Base-by-base conservation (phyloP, 2,329 filamentous ascomycete species). In the Botrytis elliptica region DNA sequence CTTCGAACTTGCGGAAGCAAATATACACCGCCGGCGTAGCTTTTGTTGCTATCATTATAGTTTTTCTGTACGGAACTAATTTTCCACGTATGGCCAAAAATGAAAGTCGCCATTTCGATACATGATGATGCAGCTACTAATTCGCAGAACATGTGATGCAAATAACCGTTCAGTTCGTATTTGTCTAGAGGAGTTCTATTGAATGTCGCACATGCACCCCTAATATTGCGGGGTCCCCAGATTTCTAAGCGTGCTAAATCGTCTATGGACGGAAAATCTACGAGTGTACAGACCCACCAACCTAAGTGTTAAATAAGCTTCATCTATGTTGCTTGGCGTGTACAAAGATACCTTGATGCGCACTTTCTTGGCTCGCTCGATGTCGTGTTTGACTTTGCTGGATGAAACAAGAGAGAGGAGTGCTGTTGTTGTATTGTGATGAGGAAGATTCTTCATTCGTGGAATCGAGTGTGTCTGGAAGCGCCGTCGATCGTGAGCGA, bases 191-290 rank as follows among this genome's bases (percentile, higher is more conserved):
- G 22, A 18, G 10, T 36, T 29, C 55, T 55, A 8, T 55, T 38
- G 1, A 71, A 46, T 40, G 29, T 55, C 52, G 62, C 44, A 64
- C n/a, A 57, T 52, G 44, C 7, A 71, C 16, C 60, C 46, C 33
- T 44, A n/a, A 8, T 29, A 65, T 57, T 65, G 70, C 60, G 70
- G 70, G 70, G 60, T 72, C 60, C 46, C 70, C 70, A 55, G 60
- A 57, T 72, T 55, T 40, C 25, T 16, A n/a, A 33, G 44, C 46
- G 18, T 40, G 10, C 25, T 40, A 67, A 25, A 33, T 16, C n/a
- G 25, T 18, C 36, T 71, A 42, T 71, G 60, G 70, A 71, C 46
- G 60, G 70, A 71, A 71, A 42, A 72, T 66, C 46, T 72, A 46
- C 44, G 55, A 55, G 10, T 52, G 25, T 40, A 16, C 9, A 9